Conservation (phyloP, 306 rosid genomes). For the Rosa multiflora region DNA sequence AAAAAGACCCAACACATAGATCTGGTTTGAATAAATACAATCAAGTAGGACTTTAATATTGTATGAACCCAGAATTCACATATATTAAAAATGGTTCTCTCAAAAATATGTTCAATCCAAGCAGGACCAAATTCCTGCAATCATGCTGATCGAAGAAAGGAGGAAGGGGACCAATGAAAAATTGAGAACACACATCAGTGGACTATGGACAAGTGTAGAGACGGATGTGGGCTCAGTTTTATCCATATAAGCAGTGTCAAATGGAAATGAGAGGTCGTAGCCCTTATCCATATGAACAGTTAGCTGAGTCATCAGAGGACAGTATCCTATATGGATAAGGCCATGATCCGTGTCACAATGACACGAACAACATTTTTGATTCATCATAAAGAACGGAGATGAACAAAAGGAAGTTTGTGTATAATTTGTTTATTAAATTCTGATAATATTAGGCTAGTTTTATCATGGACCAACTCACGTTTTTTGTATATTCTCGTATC, state of each 20-base stretch:
- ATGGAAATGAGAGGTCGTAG: neutral
- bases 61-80: neutral
- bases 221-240: conserved; percentile 13
- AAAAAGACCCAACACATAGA: neutral
- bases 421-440: no score
- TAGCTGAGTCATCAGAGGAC: conserved; percentile 45
- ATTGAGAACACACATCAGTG: neutral
- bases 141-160: neutral
- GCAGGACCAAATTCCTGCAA: neutral
- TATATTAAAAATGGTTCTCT: neutral
- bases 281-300: conserved; percentile 36
- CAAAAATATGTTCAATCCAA: neutral
- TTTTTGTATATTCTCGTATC: no score
- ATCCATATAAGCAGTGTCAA: conserved; percentile 34
- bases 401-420: no score
- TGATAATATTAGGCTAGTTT: no score
- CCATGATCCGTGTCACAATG: neutral
- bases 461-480: no score
- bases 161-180: neutral
- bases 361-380: neutral
- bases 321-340: conserved; percentile 32
- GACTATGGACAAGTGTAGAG: neutral
- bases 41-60: neutral
- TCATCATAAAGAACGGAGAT: neutral
- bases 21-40: neutral